Base-by-base conservation (phyloP, 1,284 basidiomycete genomes). In the Neonothopanus nambi region DNA sequence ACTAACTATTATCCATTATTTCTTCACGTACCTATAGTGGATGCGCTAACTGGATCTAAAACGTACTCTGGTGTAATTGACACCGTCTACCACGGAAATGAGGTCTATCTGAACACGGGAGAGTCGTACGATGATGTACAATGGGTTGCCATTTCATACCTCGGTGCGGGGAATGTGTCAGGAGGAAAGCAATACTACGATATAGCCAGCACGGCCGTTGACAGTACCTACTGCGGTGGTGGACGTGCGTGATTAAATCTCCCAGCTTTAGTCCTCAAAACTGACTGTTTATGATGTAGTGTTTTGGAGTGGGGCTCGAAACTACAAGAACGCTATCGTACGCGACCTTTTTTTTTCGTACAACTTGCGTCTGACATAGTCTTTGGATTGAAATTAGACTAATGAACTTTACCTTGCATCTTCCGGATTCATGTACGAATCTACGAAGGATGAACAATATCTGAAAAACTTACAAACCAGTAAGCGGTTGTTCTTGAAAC, bases 241-340 rank as follows among this genome's bases (percentile, higher is more conserved):
- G 51, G 51, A 54, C 43, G 58, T 59, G 33, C 48, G 58, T 40
- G 20, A 11, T 23, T 40, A 20, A 7, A 11, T 12, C 20, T 40
- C 23, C 18, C 18, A n/a, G n/a, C 9, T 3, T 9, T 17, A 8
- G 13, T 21, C 9, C 15, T 21, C n/a, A 18, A 23, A 30, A 12
- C 23, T 44, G 37, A 43, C 35, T 24, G 13, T 5, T 24, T 30
- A 30, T 54, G 30, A 15, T 12, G 26, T 21, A 59, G 58, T 62
- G 5, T 62, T 59, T 37, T 62, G 61, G 61, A 62, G 55, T 41
- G 54, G 51, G 15, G 53, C 44, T 13, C 52, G 55, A 28, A 55
- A 62, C 43, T 62, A 62, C 38, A 62, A 62, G 53, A 62, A 62
- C 46, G 57, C 61, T 12, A 56, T 62, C 40, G 59, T 58, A n/a